These are phyloP conservation scores for Phanerochaete carnosa DNA, from an alignment of 768 basidiomycete genomes.

Conservation along the genomic window DNA sequence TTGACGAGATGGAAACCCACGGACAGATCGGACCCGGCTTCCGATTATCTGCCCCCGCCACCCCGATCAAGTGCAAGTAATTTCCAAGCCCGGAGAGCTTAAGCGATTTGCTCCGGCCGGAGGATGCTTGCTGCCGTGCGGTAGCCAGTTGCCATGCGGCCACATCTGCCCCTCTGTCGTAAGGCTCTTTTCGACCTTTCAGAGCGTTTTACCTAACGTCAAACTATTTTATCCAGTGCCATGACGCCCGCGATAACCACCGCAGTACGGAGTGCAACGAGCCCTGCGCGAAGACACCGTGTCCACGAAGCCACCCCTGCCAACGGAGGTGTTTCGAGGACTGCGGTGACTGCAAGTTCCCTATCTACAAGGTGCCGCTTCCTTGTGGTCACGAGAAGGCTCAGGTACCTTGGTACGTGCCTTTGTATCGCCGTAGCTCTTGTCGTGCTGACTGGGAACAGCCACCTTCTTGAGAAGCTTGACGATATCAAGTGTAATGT, in stretches of 20 bases:
- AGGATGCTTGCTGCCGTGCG: slow-evolving; percentile 60
- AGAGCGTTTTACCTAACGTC: too few species aligned
- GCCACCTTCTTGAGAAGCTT: slow-evolving; percentile 44
- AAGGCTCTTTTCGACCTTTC: not conserved
- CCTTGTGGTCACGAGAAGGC: slow-evolving; percentile 54
- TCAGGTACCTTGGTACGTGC: slow-evolving; percentile 47
- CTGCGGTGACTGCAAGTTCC: slow-evolving; percentile 54
- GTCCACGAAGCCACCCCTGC: slow-evolving; percentile 58
- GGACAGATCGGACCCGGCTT: slow-evolving; percentile 48
- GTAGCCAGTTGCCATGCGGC: slow-evolving; percentile 51
- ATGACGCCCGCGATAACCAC: slow-evolving; percentile 64
- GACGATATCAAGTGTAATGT: slow-evolving; percentile 40
- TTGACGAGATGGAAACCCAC: slow-evolving; percentile 51
- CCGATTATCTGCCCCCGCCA: slow-evolving; percentile 60
- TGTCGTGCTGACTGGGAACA: slow-evolving; percentile 19
- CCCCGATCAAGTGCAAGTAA: slow-evolving; percentile 35
- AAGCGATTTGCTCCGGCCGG: slow-evolving; percentile 54
- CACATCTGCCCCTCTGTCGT: slow-evolving; percentile 65
- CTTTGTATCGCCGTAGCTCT: not conserved
- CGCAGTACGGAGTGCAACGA: slow-evolving; percentile 46
- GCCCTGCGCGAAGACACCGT: slow-evolving; percentile 50
- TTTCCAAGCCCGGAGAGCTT: slow-evolving; percentile 52
- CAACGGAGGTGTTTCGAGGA: slow-evolving; percentile 42
- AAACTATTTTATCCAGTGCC: not conserved
- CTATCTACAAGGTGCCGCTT: slow-evolving; percentile 41